A percentile compares a stretch with the other conserved stretches of the same genome.
These are phyloP conservation scores for Casuarina cunninghamiana DNA, from an alignment of 306 rosid species.

Conservation along the genomic window DNA sequence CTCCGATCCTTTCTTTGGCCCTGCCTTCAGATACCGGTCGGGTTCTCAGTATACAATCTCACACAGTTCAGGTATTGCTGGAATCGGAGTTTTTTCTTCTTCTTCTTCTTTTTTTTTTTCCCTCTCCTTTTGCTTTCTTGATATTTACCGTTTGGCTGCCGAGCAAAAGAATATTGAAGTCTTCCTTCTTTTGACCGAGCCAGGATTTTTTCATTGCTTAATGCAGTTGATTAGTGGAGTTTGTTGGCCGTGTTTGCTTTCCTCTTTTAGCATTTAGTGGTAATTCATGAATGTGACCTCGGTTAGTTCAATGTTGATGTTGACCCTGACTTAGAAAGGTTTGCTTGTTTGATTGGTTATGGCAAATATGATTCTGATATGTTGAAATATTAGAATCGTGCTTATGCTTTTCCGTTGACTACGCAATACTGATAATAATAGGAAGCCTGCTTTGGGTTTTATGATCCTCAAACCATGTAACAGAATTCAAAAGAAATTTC, in stretches of 20 bases:
- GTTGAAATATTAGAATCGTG: neutral
- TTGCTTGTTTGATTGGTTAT: neutral
- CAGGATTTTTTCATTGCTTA: neutral
- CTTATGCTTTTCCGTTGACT: neutral
- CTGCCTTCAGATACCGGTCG: conserved; percentile 77
- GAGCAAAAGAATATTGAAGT: neutral
- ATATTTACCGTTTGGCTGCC: conserved; percentile 3
- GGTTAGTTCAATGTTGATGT: neutral
- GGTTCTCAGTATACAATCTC: conserved; percentile 81
- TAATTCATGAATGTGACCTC: neutral
- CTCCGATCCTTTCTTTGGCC: conserved; percentile 70
- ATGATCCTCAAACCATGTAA: neutral
- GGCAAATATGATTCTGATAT: neutral
- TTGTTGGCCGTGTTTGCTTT: neutral
- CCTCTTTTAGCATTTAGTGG: neutral
- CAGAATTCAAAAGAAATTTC: neutral
- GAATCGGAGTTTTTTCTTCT: neutral
- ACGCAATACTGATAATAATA: neutral
- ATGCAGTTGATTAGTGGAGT: neutral
- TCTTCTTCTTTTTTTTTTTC: neutral
- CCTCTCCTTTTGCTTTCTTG: neutral
- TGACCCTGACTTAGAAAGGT: neutral
- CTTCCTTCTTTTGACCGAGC: neutral
- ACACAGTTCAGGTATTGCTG: conserved; percentile 71
- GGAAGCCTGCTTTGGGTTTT: neutral